phyloP scores from a whole-genome alignment of 306 rosid genomes.

The Mimosa pudica region DNA sequence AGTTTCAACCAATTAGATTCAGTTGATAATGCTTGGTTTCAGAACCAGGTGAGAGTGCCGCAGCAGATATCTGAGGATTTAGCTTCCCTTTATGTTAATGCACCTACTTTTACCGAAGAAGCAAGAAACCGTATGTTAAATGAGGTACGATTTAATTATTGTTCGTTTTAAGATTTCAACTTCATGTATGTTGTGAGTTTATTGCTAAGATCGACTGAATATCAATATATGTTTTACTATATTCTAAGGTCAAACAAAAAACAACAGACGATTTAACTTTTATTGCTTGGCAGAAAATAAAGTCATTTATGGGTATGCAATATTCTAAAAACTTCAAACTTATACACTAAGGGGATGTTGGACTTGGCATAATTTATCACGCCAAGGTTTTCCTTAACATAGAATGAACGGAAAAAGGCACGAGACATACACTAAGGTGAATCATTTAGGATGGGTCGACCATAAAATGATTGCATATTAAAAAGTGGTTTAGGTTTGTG shows the following conservation, averaged over 20 bases:
- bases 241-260: background rate
- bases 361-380: background rate
- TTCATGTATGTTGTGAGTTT: background rate
- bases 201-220: background rate
- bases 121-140: background rate
- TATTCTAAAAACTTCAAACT: background rate
- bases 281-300: background rate
- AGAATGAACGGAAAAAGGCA: background rate
- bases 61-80: background rate
- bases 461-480: background rate
- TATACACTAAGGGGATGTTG: background rate
- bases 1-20: background rate
- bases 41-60: background rate
- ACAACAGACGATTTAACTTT: background rate
- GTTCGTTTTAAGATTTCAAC: background rate
- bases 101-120: background rate
- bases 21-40: background rate
- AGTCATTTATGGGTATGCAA: background rate
- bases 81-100: background rate
- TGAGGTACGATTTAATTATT: conserved; percentile 20
- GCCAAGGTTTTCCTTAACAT: background rate
- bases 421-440: background rate
- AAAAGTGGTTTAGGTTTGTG: background rate
- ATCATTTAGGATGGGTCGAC: background rate
- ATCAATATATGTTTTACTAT: background rate